Base-by-base conservation (phyloP, 352 stramenopile genomes). In the Phytophthora melonis region DNA sequence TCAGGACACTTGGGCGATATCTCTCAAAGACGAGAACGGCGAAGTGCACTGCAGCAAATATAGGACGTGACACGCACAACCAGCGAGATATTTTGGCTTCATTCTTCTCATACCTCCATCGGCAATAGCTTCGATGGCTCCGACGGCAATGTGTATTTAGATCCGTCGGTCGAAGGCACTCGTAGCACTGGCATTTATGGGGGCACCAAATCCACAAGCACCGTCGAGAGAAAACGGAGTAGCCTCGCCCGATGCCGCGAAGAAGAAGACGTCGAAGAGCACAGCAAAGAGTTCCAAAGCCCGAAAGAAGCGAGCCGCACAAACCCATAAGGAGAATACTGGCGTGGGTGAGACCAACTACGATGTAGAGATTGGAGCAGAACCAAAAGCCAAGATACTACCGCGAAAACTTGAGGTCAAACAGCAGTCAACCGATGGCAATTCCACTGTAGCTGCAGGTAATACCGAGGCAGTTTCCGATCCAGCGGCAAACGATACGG, bases 371-470 rank as follows among this genome's bases (percentile, higher is more conserved):
- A 34, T 64, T 39, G 16, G 19, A 5, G 14, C 54, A 10, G 19
- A 63, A 11, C 11, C 25, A 9, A 32, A 63, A 10, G 23, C 64
- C 7, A 58, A 71, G 23, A 6, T 45, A 16, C 57, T 14, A 13
- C 45, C 25, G 30, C 55, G 23, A 21, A 71, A 32, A 52, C 14
- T 71, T n/a, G 30, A 71, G 43, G 55, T 70, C 0, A 78, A 71
- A n/a, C 71, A 74, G 23, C 49, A 43, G 9, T 66, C 60, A 4
- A 59, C 67, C 16, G 41, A 1, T 8, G 49, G 54, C 18, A 77
- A 34, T n/a, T 70, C 66, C 9, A 50, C 36, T 39, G 16, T 74
- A 45, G 66, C 55, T 57, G 47, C 41, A 6, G 25, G 30, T 21
- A 34, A 59, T 18, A 19, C 23, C 18, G 39, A 41, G 23, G 23